These are phyloP conservation scores for Solanum medicagineum DNA, from an alignment of 257 asterid species.

Conservation along the genomic window DNA sequence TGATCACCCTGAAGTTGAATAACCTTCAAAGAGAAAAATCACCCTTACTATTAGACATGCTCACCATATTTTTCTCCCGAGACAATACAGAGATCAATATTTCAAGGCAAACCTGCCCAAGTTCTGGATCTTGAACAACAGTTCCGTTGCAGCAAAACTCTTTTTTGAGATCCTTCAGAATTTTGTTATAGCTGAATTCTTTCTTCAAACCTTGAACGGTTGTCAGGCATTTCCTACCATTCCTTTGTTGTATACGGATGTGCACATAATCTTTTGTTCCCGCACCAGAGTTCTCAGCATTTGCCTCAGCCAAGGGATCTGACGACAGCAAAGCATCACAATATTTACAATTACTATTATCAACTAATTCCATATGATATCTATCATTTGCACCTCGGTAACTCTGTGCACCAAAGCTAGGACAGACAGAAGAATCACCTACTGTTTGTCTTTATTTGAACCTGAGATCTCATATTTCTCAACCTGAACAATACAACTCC, in stretches of 20 bases:
- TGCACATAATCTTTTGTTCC: slow-evolving; percentile 45
- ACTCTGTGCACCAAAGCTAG: not conserved
- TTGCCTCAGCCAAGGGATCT: slow-evolving; percentile 53
- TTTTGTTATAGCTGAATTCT: slow-evolving; percentile 34
- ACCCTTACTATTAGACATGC: not conserved
- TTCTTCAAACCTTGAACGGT: slow-evolving; percentile 43
- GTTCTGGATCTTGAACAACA: slow-evolving; percentile 74
- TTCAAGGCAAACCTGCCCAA: slow-evolving; percentile 48
- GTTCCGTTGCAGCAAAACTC: slow-evolving; percentile 92
- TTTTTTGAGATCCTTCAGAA: slow-evolving; percentile 62
- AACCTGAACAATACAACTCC: not conserved
- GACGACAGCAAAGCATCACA: not conserved
- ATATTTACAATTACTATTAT: not conserved
- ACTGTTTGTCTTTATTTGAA: not conserved
- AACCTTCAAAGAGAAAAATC: slow-evolving; percentile 22
- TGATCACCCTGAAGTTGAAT: slow-evolving; percentile 90
- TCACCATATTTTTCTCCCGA: not conserved
- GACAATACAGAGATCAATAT: not conserved
- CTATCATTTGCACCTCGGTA: not conserved
- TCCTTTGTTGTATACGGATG: slow-evolving; percentile 33
- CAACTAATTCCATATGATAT: not conserved
- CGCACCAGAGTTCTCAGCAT: slow-evolving; percentile 44
- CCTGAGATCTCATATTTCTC: not conserved
- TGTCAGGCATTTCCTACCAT: slow-evolving; percentile 46
- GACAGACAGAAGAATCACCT: not conserved